Conservation (phyloP, 306 rosid genomes). For the Begonia peltatifolia region DNA sequence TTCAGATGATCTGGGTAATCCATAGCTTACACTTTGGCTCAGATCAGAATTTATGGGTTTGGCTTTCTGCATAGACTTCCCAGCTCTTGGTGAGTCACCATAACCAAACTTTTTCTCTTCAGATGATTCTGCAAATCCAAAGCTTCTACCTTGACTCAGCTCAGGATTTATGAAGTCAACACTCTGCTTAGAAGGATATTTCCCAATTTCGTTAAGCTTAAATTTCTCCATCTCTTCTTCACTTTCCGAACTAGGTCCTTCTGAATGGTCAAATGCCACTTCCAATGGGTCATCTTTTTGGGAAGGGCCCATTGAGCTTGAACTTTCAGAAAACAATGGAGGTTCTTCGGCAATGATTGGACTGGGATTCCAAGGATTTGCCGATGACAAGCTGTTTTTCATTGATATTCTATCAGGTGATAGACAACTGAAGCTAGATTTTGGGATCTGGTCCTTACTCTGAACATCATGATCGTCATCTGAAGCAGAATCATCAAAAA, state of each 20-base stretch:
- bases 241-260: constrained; percentile 29
- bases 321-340: constrained; percentile 31
- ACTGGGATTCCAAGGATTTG: constrained; percentile 30
- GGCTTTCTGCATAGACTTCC: neutral
- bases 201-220: constrained; percentile 10
- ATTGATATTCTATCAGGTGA: constrained; percentile 27
- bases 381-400: constrained; percentile 20
- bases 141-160: constrained; percentile 17
- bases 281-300: constrained; percentile 32
- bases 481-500: constrained; percentile 62
- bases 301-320: constrained; percentile 25
- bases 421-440: constrained; percentile 26
- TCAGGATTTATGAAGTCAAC: constrained; percentile 12
- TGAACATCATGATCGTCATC: constrained; percentile 43
- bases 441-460: constrained; percentile 24
- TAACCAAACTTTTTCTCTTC: constrained; percentile 10
- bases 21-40: no score
- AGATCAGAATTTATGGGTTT: no score
- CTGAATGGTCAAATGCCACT: constrained; percentile 68
- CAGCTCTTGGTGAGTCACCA: constrained; percentile 8
- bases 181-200: constrained; percentile 15
- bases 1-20: neutral
- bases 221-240: constrained; percentile 36
- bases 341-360: constrained; percentile 17
- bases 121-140: constrained; percentile 24